These are phyloP conservation scores for Cinnamomum chago DNA, from an alignment of 164 flowering plant species.

Conservation along the genomic window DNA sequence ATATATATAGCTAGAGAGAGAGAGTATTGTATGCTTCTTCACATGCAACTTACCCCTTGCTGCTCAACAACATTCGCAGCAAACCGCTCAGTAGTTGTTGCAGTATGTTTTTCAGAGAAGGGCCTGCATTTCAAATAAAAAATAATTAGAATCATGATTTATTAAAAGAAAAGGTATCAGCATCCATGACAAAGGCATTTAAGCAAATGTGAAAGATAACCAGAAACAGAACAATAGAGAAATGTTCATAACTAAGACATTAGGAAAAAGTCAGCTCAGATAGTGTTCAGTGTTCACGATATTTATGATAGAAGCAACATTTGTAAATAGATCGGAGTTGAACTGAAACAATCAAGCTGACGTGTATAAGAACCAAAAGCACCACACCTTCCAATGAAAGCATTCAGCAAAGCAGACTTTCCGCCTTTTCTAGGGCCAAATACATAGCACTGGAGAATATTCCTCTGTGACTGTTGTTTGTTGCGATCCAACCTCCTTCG, in stretches of 20 bases:
- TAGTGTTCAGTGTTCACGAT: neutral
- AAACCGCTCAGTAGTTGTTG: constrained; percentile 59
- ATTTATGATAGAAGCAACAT: neutral
- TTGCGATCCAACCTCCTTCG: constrained; percentile 71
- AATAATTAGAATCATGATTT: neutral
- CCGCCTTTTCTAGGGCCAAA: constrained; percentile 92
- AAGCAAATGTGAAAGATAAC: constrained; percentile 1
- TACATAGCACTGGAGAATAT: constrained; percentile 90
- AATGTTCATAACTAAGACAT: neutral
- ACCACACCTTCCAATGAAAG: constrained; percentile 76
- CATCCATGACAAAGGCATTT: neutral
- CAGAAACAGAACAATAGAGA: neutral
- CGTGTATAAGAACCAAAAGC: neutral
- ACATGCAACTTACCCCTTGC: constrained; percentile 50
- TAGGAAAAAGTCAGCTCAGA: neutral
- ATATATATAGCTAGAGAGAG: too few relatives aligned
- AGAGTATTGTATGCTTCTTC: neutral
- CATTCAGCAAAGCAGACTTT: constrained; percentile 71
- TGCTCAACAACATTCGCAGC: constrained; percentile 71
- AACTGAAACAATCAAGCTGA: neutral
- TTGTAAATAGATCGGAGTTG: neutral
- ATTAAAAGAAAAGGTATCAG: neutral
- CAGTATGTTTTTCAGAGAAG: constrained; percentile 42
- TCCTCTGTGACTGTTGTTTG: constrained; percentile 78
- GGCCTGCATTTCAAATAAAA: constrained; percentile 44